A percentile compares a stretch with the other conserved stretches of the same genome.
These are phyloP conservation scores for Glycyrrhiza uralensis DNA, from an alignment of 306 rosid genomes.

Conservation along the genomic window DNA sequence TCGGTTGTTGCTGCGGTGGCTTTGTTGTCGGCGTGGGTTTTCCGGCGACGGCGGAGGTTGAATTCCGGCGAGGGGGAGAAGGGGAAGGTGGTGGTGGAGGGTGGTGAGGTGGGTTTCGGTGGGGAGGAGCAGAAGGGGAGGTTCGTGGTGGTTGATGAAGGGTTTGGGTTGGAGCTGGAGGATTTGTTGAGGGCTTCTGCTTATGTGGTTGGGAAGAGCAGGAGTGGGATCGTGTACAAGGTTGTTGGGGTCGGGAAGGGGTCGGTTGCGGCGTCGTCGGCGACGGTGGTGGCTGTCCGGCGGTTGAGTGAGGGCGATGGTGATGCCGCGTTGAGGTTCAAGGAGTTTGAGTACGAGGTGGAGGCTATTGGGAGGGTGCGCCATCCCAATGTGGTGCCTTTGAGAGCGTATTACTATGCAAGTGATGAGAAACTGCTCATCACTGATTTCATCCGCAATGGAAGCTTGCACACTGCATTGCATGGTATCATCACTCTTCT, in stretches of 20 bases:
- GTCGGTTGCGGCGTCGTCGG: constrained; percentile 37
- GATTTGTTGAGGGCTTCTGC: constrained; percentile 86
- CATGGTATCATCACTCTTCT: constrained; percentile 49
- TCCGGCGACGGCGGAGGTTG: constrained; percentile 46
- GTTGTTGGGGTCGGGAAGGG: constrained; percentile 64
- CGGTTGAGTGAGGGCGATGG: constrained; percentile 60
- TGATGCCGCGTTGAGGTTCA: constrained; percentile 54
- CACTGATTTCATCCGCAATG: constrained; percentile 70
- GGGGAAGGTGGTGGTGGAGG: background rate
- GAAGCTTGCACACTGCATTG: constrained; percentile 59
- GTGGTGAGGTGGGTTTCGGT: constrained; percentile 18
- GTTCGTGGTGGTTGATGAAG: constrained; percentile 63
- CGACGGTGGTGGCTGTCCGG: constrained; percentile 56
- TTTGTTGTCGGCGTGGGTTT: constrained; percentile 44
- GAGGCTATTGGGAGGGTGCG: constrained; percentile 60
- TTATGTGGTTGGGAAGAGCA: constrained; percentile 74
- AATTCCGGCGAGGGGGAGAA: constrained; percentile 27
- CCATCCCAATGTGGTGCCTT: constrained; percentile 63
- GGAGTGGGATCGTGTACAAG: constrained; percentile 70
- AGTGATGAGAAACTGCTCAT: constrained; percentile 68
- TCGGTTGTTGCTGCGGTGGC: constrained; percentile 42
- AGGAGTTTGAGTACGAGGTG: constrained; percentile 69
- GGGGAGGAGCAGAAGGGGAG: constrained; percentile 51
- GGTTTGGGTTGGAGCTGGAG: constrained; percentile 61
- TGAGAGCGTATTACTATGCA: constrained; percentile 76